phyloP scores from a whole-genome alignment of 345 rosid genomes.

The Aquilaria malaccensis region DNA sequence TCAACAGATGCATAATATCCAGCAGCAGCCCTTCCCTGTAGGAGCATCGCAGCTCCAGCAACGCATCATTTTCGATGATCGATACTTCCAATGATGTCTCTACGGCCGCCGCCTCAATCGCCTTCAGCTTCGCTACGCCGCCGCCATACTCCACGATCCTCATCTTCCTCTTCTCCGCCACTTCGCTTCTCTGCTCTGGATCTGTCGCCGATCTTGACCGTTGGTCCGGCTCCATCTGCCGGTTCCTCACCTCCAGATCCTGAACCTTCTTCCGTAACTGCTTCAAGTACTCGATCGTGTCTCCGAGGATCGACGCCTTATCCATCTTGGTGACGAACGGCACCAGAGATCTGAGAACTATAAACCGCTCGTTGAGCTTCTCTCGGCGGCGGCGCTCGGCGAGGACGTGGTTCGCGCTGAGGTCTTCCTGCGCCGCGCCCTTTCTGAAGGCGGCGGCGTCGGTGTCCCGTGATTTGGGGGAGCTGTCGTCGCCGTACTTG shows the following conservation, averaged over 20 bases:
- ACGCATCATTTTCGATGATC: conserved; percentile 28
- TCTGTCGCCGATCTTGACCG: conserved; percentile 13
- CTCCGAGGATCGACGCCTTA: conserved; percentile 85
- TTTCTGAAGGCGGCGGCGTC: conserved; percentile 2
- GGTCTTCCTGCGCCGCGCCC: conserved; percentile 16
- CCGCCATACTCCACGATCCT: conserved; percentile 1
- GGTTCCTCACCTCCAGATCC: conserved; percentile 50
- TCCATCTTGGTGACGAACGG: conserved; percentile 96
- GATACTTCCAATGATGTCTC: conserved; percentile 16
- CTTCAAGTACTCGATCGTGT: conserved; percentile 82
- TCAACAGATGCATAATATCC: conserved; percentile 27
- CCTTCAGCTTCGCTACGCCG: too few relatives aligned
- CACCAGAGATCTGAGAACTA: conserved; percentile 28
- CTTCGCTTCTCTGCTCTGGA: conserved; percentile 2
- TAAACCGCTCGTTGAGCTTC: conserved; percentile 39
- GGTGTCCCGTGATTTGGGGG: too few relatives aligned
- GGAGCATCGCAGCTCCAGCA: conserved; percentile 23
- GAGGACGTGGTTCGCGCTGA: conserved; percentile 27
- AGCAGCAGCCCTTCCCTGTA: conserved; percentile 26
- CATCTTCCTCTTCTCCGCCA: background rate
- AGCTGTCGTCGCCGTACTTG: background rate
- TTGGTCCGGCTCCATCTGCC: conserved; percentile 41
- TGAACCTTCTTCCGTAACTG: conserved; percentile 66
- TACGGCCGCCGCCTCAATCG: background rate
- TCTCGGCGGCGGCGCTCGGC: conserved; percentile 32